Evolutionary conservation across 1,284 basidiomycete genomes (phyloP).

Genomic region (Butyriboletus appendiculatus): DNA sequence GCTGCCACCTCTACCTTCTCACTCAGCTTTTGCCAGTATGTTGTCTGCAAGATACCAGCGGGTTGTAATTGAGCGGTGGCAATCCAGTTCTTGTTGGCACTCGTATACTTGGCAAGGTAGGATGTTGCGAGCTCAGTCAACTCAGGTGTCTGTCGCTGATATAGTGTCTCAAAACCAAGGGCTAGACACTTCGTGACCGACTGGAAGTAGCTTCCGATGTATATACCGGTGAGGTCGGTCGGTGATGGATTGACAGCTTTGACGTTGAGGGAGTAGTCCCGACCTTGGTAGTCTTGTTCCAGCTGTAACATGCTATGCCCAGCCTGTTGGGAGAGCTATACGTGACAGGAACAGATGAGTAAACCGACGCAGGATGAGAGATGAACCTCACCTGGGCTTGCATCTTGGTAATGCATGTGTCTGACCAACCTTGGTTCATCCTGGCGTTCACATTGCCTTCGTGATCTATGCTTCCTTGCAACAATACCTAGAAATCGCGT

Average conservation of each 20-base stretch:
- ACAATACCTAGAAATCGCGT: slow-evolving; percentile 63
- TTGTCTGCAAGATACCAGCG: slow-evolving; percentile 86
- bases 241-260: slow-evolving; percentile 95
- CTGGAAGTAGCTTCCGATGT: slow-evolving; percentile 92
- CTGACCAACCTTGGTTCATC: slow-evolving; percentile 88
- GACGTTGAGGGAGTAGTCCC: slow-evolving; percentile 85
- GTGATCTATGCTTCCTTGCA: slow-evolving; percentile 95
- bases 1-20: slow-evolving; percentile 99
- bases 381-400: slow-evolving; percentile 77
- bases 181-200: slow-evolving; percentile 93
- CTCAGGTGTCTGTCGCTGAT: slow-evolving; percentile 77
- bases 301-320: slow-evolving; percentile 90
- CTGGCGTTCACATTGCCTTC: slow-evolving; percentile 90
- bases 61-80: slow-evolving; percentile 91
- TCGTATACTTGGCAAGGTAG: slow-evolving; percentile 88
- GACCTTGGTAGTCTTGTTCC: slow-evolving; percentile 94
- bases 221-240: slow-evolving; percentile 90
- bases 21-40: slow-evolving; percentile 95
- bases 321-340: slow-evolving; percentile 62
- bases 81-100: slow-evolving; percentile 80
- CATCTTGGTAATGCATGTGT: slow-evolving; percentile 81
- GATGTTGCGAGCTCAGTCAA: slow-evolving; percentile 78
- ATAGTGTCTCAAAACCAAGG: slow-evolving; percentile 88
- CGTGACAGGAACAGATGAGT: slow-evolving; percentile 10
- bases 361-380: slow-evolving; percentile 6